Base-by-base conservation (phyloP, 805 yeast species). In the Metschnikowia proteae region DNA sequence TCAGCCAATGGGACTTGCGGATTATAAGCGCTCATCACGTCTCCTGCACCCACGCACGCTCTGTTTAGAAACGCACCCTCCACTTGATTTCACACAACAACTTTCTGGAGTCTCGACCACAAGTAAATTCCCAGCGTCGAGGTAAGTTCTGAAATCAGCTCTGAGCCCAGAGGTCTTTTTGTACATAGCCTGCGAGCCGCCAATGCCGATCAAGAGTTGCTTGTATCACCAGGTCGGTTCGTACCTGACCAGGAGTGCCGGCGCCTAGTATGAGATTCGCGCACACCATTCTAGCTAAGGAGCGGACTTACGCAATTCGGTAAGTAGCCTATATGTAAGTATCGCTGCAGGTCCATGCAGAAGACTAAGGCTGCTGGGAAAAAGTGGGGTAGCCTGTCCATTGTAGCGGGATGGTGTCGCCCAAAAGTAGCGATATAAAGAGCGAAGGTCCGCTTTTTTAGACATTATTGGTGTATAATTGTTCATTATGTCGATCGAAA, bases 91-190 rank as follows among this genome's bases (percentile, higher is more conserved):
- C 36, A 31, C 29, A 31, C 22, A n/a, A 6, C 3, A 4, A 5
- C 27, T 22, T 31, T 30, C 31, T 40, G 29, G 34, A 13, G 29
- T 23, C 36, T 23, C 28, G 27, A 23, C 28, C 23, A 28, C 30
- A 28, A 28, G 9, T 6, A 28, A 28, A 31, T 3, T 40, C 23
- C 6, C 22, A 23, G 10, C 10, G 17, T 17, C 17, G 17, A 17
- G 17, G 17, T 17, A 17, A 17, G 17, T 17, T 17, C 17, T 17
- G 17, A 17, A 17, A 17, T 17, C 17, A 17, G 17, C 17, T 17
- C 17, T 11, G 27, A 25, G 34, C 43, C 43, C 43, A 35, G 43
- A 40, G 43, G 11, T 40, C 17, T 7, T 36, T 36, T 29, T 36
- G 34, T 36, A 40, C 5, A 13, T 17, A 31, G 30, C 17, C 17